Percentiles rank a stretch among this genome's conserved stretches.
phyloP scores from a whole-genome alignment of 495 filamentous ascomycete species.

The Lindgomyces ingoldianus region DNA sequence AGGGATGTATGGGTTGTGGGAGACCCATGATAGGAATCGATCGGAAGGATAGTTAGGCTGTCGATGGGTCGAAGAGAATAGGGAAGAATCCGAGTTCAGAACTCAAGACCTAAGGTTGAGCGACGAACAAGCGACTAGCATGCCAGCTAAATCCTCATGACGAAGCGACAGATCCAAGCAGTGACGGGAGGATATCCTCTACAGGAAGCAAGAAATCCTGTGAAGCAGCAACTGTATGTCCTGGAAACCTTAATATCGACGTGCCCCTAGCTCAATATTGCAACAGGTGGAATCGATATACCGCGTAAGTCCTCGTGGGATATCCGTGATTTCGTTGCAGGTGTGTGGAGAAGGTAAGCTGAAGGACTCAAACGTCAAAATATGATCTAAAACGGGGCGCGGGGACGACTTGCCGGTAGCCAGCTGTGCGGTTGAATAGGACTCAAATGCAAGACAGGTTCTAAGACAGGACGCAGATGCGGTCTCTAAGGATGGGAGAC shows the following conservation, averaged over 20 bases:
- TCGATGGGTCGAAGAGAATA: background rate
- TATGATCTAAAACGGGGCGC: background rate
- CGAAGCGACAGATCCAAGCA: constrained; percentile 7
- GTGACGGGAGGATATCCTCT: background rate
- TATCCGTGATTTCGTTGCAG: background rate
- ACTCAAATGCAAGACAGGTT: constrained; percentile 16
- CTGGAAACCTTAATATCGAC: background rate
- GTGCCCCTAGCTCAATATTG: background rate
- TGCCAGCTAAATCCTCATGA: constrained; percentile 29
- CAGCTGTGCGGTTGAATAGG: background rate
- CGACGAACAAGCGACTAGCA: constrained; percentile 21
- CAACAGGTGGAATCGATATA: background rate
- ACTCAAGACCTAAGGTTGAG: constrained; percentile 3
- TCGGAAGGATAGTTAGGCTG: no score
- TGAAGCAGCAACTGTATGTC: background rate
- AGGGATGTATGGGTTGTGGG: constrained; percentile 57
- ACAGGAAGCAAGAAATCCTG: constrained; percentile 2
- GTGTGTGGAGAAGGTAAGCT: background rate
- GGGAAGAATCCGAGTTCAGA: background rate
- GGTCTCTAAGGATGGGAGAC: constrained; percentile 2
- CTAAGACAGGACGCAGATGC: constrained; percentile 14
- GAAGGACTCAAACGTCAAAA: background rate
- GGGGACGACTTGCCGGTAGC: background rate
- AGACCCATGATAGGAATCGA: constrained; percentile 26
- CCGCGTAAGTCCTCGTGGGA: background rate